A percentile compares a stretch with the other conserved stretches of the same genome.
Evolutionary conservation across 148 eudicot genomes (phyloP).

Genomic region (Chenopodium quinoa): DNA sequence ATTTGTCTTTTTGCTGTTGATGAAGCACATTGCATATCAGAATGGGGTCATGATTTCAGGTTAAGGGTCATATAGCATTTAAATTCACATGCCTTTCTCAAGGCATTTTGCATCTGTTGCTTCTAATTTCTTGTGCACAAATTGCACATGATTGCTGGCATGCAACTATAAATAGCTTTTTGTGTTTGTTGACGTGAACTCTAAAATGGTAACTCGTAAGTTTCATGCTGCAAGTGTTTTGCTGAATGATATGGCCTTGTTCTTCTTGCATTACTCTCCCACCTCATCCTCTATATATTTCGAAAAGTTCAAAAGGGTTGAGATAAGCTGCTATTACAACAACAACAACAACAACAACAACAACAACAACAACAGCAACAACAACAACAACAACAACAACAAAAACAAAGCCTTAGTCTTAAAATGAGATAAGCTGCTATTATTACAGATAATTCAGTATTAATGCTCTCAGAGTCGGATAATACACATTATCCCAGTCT

Average conservation of each 20-base stretch:
- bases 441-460: no score
- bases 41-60: slow-evolving; percentile 96
- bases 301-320: background rate
- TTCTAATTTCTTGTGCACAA: background rate
- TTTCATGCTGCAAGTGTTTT: background rate
- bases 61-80: slow-evolving; percentile 2
- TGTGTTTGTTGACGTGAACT: background rate
- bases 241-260: background rate
- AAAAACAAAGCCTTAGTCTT: no score
- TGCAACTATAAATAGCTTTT: background rate
- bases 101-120: background rate
- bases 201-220: background rate
- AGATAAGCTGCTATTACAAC: background rate
- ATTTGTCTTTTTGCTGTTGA: slow-evolving; percentile 80
- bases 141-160: background rate
- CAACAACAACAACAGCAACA: no score
- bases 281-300: background rate
- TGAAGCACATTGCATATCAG: slow-evolving; percentile 92
- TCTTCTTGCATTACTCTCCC: background rate
- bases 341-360: no score
- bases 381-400: no score
- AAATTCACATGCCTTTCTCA: background rate
- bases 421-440: no score
- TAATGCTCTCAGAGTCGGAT: no score
- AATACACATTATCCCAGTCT: background rate